A percentile compares a stretch with the other conserved stretches of the same genome.
These are phyloP conservation scores for Xylariaceae sp. DNA, from an alignment of 2,329 filamentous ascomycete species.

Conservation along the genomic window DNA sequence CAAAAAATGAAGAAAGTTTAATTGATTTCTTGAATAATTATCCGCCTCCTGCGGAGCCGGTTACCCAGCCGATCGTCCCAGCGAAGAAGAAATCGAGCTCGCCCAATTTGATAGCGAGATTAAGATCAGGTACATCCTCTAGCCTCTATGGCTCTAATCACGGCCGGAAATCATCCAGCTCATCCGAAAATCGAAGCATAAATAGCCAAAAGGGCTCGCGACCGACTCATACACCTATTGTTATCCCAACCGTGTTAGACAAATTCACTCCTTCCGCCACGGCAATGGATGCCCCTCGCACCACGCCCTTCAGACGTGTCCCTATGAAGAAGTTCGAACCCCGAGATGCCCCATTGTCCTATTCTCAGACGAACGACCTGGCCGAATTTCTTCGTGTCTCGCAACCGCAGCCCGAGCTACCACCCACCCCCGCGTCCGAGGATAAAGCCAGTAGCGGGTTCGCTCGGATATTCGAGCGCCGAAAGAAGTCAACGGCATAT, in stretches of 20 bases:
- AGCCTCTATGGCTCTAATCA: conserved; percentile 21
- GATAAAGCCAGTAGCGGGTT: conserved; percentile 39
- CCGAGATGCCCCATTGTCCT: conserved; percentile 43
- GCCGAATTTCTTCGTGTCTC: conserved; percentile 68
- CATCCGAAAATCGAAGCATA: conserved; percentile 34
- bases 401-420: conserved; percentile 49
- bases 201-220: conserved; percentile 36
- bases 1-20: conserved; percentile 58
- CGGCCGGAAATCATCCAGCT: conserved; percentile 24
- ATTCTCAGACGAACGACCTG: conserved; percentile 57
- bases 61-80: conserved; percentile 32
- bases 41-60: conserved; percentile 55
- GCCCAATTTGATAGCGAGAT: conserved; percentile 56
- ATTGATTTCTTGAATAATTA: conserved; percentile 68
- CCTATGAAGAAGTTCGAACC: conserved; percentile 55
- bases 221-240: conserved; percentile 48
- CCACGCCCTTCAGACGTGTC: conserved; percentile 36
- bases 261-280: conserved; percentile 34
- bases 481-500: conserved; percentile 41
- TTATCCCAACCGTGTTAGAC: conserved; percentile 43
- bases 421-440: conserved; percentile 27
- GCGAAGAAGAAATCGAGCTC: conserved; percentile 62
- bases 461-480: conserved; percentile 45
- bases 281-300: conserved; percentile 13
- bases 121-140: conserved; percentile 36